Base-by-base conservation (phyloP, 129 eudicot species). In the Ambrosia trifida region DNA sequence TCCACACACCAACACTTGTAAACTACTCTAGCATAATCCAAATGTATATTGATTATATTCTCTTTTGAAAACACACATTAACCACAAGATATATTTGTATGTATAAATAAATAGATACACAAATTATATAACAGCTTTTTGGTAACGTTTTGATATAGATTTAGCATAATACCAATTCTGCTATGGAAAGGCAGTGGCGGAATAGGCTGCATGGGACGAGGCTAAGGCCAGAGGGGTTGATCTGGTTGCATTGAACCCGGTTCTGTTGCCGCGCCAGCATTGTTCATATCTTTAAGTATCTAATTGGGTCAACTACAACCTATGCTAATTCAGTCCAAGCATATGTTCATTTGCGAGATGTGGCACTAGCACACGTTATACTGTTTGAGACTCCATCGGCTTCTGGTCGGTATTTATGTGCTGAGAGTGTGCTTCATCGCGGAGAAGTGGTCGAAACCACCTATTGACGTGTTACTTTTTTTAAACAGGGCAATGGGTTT, bases 181-280 rank as follows among this genome's bases (percentile, higher is more conserved):
- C 80, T 94, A 94, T n/a, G 98, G 98, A 36, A 94, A 94, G 83
- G 81, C 96, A 5, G 98, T 89, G 80, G 98, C 98, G 0, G 98
- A 93, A 66, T 80, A 83, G 63, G 95, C 95, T 7, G 98, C 98
- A 3, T 89, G 96, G 88, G 96, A 94, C 14, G 87, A 59, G 77
- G 96, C 98, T n/a, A 88, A 80, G 77, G 93, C 86, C 52, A 80
- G 76, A 69, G 96, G 88, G 33, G 95, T 94, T 68, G 98, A 94
- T 78, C 49, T 94, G 33, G 96, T 87, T 40, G 92, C 75, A 31
- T 69, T 94, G 6, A 85, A 88, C 85, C 98, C 96, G 5, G 98
- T 89, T 32, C 64, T 94, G 78, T 95, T 89, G 18, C 98, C 98
- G 24, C 50, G 98, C 98, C 2, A 94, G 98, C 62, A 84, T 87